A percentile compares a stretch with the other conserved stretches of the same genome.
These are phyloP conservation scores for Gloeostereum incarnatum DNA, from an alignment of 768 basidiomycete genomes.

Conservation along the genomic window DNA sequence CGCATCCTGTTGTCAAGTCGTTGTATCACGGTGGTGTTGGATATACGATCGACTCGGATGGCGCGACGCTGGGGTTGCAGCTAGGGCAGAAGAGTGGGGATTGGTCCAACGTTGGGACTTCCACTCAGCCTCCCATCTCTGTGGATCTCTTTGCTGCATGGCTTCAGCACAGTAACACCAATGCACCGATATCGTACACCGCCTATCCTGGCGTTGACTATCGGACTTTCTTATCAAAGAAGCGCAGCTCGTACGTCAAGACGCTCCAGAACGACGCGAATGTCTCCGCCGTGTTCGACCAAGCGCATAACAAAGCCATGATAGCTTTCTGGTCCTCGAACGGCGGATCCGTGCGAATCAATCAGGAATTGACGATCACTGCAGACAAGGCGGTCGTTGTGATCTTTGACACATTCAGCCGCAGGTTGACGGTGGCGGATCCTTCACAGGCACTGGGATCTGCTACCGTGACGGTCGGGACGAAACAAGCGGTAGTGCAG, in stretches of 20 bases:
- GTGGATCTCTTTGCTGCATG: conserved; percentile 63
- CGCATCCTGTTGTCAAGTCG: too few relatives aligned
- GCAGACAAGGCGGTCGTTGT: conserved; percentile 24
- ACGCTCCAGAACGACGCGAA: conserved; percentile 36
- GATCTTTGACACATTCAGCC: conserved; percentile 28
- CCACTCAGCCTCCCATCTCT: conserved; percentile 43
- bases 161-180: conserved; percentile 31
- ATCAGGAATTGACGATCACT: conserved; percentile 13
- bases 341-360: conserved; percentile 34
- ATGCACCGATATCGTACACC: conserved; percentile 37
- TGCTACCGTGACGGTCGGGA: too few relatives aligned
- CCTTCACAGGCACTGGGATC: conserved; percentile 48
- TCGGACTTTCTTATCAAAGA: conserved; percentile 29
- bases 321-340: conserved; percentile 46
- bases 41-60: conserved; percentile 36
- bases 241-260: conserved; percentile 16
- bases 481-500: too few relatives aligned
- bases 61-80: conserved; percentile 26
- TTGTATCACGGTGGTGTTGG: conserved; percentile 66
- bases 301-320: conserved; percentile 27
- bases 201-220: conserved; percentile 40
- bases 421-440: conserved; percentile 49
- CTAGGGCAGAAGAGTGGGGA: conserved; percentile 42
- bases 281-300: conserved; percentile 44
- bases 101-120: conserved; percentile 58